These are phyloP conservation scores for Zancudomyces culisetae DNA, from an alignment of 371 early-diverging fungal genomes.

Conservation along the genomic window DNA sequence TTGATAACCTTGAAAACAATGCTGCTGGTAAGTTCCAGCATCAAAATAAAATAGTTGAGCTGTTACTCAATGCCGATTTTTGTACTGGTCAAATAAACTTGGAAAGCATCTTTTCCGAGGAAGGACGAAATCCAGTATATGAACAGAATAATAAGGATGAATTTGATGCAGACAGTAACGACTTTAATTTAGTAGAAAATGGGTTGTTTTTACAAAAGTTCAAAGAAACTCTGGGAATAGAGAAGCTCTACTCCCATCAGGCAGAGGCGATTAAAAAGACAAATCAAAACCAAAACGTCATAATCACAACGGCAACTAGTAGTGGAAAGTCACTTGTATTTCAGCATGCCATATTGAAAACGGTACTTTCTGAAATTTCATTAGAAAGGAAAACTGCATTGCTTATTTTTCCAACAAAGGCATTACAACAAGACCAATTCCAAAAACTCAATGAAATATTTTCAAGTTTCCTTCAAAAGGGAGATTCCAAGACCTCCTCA, in stretches of 20 bases:
- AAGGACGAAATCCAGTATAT: not conserved
- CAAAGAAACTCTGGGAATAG: slow-evolving; percentile 16
- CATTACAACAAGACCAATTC: slow-evolving; percentile 67
- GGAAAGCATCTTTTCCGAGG: not conserved
- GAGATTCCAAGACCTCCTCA: too few species aligned
- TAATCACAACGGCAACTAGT: slow-evolving; percentile 49
- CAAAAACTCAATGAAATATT: too few species aligned
- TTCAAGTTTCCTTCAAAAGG: too few species aligned
- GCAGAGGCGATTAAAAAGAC: slow-evolving; percentile 34
- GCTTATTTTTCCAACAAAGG: slow-evolving; percentile 52
- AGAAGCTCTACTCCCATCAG: slow-evolving; percentile 44
- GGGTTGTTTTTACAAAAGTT: too few species aligned
- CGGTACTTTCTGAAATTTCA: slow-evolving; percentile 21
- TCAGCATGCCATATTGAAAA: slow-evolving; percentile 42
- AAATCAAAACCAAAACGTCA: slow-evolving; percentile 27
- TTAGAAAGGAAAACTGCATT: slow-evolving; percentile 32
- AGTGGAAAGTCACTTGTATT: slow-evolving; percentile 68
- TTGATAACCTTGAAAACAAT: too few species aligned
- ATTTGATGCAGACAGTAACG: not conserved
- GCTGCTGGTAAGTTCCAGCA: too few species aligned
- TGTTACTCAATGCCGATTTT: not conserved
- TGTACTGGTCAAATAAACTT: not conserved
- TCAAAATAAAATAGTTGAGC: not conserved
- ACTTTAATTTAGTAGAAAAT: not conserved
- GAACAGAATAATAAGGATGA: not conserved